Evolutionary conservation across 2,329 filamentous ascomycete genomes (phyloP).

Genomic region (Coniochaeta pulveracea): DNA sequence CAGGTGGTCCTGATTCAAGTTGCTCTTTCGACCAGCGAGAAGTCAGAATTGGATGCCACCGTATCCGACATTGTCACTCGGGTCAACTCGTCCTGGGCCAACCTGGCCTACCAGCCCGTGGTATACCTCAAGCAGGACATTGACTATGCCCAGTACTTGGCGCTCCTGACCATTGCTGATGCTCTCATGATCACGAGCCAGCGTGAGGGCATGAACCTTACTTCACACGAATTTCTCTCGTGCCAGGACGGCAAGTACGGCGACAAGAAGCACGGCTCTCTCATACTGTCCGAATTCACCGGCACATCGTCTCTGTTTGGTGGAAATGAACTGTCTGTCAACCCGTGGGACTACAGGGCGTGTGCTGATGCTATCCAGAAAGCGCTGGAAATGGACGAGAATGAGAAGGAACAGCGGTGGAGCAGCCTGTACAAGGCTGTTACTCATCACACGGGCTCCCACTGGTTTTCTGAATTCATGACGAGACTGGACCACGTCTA

Average conservation of each 20-base stretch:
- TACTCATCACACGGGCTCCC: conserved; percentile 68
- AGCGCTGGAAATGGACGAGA: conserved; percentile 67
- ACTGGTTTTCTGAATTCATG: conserved; percentile 74
- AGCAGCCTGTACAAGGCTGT: conserved; percentile 61
- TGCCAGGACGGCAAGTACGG: conserved; percentile 75
- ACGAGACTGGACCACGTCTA: conserved; percentile 63
- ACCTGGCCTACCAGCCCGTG: conserved; percentile 81
- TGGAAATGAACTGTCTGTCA: conserved; percentile 71
- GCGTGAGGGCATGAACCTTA: conserved; percentile 95
- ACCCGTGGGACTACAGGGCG: conserved; percentile 89
- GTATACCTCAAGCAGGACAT: conserved; percentile 95
- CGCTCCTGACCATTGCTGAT: conserved; percentile 79
- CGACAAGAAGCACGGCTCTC: conserved; percentile 71
- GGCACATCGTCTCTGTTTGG: conserved; percentile 81
- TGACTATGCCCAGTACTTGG: conserved; percentile 85
- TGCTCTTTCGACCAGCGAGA: conserved; percentile 80
- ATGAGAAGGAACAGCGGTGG: conserved; percentile 69
- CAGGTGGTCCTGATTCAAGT: conserved; percentile 89
- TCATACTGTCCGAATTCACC: conserved; percentile 92
- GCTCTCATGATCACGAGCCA: conserved; percentile 90
- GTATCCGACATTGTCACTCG: conserved; percentile 91
- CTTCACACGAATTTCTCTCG: conserved; percentile 85
- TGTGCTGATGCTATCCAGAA: conserved; percentile 77
- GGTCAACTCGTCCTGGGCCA: conserved; percentile 86
- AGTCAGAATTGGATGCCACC: conserved; percentile 74